Percentiles rank a stretch among this genome's conserved stretches.
Conservation (phyloP, 1,284 basidiomycete species). For the Sanghuangporus weigelae region DNA sequence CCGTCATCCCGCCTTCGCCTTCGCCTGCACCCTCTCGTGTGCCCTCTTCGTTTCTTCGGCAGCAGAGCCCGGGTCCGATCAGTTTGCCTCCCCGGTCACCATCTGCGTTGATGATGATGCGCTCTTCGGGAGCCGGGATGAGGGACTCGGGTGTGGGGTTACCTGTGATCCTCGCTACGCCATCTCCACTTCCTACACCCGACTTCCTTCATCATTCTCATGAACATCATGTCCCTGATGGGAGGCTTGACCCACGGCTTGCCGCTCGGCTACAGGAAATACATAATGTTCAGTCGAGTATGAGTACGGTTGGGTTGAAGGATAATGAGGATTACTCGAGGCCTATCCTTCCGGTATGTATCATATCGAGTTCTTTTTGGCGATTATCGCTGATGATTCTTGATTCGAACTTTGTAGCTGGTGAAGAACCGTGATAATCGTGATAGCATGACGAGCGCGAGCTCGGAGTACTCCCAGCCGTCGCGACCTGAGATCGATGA, state of each 20-base stretch:
- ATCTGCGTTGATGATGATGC: constrained; percentile 1
- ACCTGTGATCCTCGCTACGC: constrained; percentile 20
- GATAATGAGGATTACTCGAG: constrained; percentile 42
- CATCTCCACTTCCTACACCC: constrained; percentile 31
- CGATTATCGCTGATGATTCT: neutral
- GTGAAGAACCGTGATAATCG: constrained; percentile 36
- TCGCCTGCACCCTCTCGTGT: neutral
- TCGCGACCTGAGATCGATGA: neutral
- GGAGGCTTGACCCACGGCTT: constrained; percentile 34
- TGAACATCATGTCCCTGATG: constrained; percentile 29
- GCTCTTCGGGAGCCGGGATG: neutral
- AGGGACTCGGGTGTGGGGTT: neutral
- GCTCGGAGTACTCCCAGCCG: constrained; percentile 9
- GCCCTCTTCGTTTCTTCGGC: neutral
- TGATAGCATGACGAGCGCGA: constrained; percentile 33
- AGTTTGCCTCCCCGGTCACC: neutral
- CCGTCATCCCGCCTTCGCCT: neutral
- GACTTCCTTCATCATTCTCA: neutral
- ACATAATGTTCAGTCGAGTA: constrained; percentile 28
- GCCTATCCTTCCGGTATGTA: constrained; percentile 37
- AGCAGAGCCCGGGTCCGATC: constrained; percentile 2
- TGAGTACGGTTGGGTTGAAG: constrained; percentile 32
- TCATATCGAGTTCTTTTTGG: neutral
- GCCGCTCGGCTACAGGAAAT: constrained; percentile 18
- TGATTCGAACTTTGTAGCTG: constrained; percentile 22